Base-by-base conservation (phyloP, 164 flowering plant species). In the Chloranthus sessilifolius region DNA sequence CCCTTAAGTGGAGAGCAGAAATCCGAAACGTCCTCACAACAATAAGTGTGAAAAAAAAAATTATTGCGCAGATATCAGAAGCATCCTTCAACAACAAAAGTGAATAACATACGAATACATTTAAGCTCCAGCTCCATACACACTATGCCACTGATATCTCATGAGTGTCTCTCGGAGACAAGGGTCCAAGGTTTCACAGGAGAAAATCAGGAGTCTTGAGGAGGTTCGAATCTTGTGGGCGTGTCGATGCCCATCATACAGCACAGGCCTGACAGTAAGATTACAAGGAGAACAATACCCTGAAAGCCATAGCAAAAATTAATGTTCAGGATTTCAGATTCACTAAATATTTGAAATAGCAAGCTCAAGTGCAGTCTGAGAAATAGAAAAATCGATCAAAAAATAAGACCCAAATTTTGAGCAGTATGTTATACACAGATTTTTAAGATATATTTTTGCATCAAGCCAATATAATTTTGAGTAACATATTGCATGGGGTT, bases 231-330 rank as follows among this genome's bases (percentile, higher is more conserved):
- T 69, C 98, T 79, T 7, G 95, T 68, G 23, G 95, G 98, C 52
- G 91, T 76, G 57, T 92, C 95, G 25, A 92, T 92, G 16, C 98
- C 98, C 90, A 74, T 69, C 96, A 92, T 92, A 68, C 95, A 92
- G 71, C 95, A 80, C 41, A 92, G 83, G 26, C 95, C 96, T 1
- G 94, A 88, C 58, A 92, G 65, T 41, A 92, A 61, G 67, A 88
- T 85, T 55, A 92, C 61, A 19, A 88, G 90, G 72, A 92, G 58
- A 39, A 88, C 96, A 45, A 92, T 61, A 7, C 68, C 96, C 98
- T 92, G 96, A 24, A 77, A 40, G 24, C 59, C 49, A 53, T 7
- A 41, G n/a, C 38, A 40, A 33, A 7, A 56, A 57, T 19, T n/a
- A 20, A 35, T 25, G 40, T 66, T 46, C n/a, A 67, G 63, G 25